Evolutionary conservation across 106 monocot genomes (phyloP).

Genomic region (Agapanthus africanus): DNA sequence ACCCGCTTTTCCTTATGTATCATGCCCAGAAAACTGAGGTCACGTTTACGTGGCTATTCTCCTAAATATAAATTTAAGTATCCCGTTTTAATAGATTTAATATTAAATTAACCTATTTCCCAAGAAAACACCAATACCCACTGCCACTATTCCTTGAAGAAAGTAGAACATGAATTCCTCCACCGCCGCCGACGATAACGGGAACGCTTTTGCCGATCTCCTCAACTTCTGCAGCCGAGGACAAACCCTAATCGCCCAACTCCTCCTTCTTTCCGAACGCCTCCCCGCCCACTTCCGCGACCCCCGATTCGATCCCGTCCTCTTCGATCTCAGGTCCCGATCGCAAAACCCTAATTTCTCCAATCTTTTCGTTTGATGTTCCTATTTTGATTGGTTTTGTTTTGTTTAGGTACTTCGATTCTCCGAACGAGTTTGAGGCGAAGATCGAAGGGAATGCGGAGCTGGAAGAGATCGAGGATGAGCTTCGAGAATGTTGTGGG

Average conservation of each 20-base stretch:
- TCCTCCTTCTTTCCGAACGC: conserved; percentile 39
- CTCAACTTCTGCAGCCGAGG: conserved; percentile 43
- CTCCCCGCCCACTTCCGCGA: conserved; percentile 33
- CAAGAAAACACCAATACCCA: too few relatives aligned
- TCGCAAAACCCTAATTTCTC: background rate
- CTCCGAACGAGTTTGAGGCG: conserved; percentile 39
- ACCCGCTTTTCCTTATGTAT: too few relatives aligned
- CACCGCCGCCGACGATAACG: background rate
- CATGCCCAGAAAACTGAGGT: too few relatives aligned
- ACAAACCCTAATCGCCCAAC: conserved; percentile 38
- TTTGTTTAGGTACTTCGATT: conserved; percentile 41
- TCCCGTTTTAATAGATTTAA: too few relatives aligned
- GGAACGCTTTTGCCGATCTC: conserved; percentile 34
- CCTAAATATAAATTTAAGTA: too few relatives aligned
- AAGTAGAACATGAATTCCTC: conserved; percentile 5
- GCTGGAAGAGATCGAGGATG: conserved; percentile 37
- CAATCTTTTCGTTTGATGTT: background rate
- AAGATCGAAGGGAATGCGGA: conserved; percentile 35
- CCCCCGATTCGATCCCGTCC: conserved; percentile 43
- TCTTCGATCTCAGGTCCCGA: conserved; percentile 52
- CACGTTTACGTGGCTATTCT: too few relatives aligned
- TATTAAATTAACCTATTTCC: too few relatives aligned
- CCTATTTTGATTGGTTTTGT: background rate
- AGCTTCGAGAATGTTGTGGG: conserved; percentile 42
- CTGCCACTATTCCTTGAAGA: too few relatives aligned